Evolutionary conservation across 2,329 filamentous ascomycete species (phyloP), one percentile per base, ranked within the genome.

Genomic region (Fusarium buxicola): DNA sequence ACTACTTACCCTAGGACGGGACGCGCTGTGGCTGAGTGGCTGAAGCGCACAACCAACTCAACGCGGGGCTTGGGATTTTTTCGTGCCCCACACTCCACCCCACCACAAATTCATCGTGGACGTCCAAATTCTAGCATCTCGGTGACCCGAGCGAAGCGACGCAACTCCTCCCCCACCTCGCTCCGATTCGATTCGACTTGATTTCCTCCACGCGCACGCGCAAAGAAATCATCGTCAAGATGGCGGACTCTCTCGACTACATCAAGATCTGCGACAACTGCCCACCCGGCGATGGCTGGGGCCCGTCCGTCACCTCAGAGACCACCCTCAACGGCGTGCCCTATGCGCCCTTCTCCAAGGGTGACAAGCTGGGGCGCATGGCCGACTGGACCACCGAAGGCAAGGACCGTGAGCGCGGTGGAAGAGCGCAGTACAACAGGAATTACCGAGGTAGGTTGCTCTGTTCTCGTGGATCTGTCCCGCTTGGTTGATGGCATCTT

Each of bases 321-420:
- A 96, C 92, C 65, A 97, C 92, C 62, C 86, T 98, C 73, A 89
- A 96, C 76, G 95, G 95, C 76, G 92, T 98, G 45, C 95, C 95
- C 34, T 99, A 97, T 78, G 95, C 95, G 71, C 95, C 95, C 60
- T 99, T 95, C 84, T 97, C 94, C 69, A 99, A 99, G 81, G 93
- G 92, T 76, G 95, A 99, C 84, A 98, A 97, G 86, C 85, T 99
- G 59, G 95, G 95, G 74, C 94, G 95, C 77, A 98, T 99, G 94
- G 95, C 95, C 60, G 95, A 99, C 84, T 99, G 95, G 95, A 96
- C 94, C 15, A 75, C 88, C 43, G 95, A 97, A 75, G 89, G 91
- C 77, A 97, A 97, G 81, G 92, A 95, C 60, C 84, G 93, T 73
- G 86, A 89, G 70, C 84, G 88, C 60, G 90, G 91, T 69, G 92